Base-by-base conservation (phyloP, 768 basidiomycete genomes). In the Suillus paluster region DNA sequence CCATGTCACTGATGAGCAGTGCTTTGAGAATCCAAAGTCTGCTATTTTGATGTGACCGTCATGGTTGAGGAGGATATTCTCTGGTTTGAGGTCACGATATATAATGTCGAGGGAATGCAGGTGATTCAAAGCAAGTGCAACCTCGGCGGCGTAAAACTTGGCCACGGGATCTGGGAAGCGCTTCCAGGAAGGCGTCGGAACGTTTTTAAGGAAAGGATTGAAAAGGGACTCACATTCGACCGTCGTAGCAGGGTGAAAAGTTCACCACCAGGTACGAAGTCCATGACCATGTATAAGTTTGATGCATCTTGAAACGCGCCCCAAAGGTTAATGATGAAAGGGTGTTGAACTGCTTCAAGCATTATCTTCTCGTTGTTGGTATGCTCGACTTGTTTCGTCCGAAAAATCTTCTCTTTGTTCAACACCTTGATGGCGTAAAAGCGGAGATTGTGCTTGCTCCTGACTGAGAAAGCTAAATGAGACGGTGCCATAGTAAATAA, bases 261-360 rank as follows among this genome's bases (percentile, higher is more conserved):
- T 74, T 99, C 97, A 17, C 97, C 97, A 9, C 97, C 97, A 5
- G 95, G 93, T 3, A 94, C 94, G 75, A 93, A 98, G 79, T 90
- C 96, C 87, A 99, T 92, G 59, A 99, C 91, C 94, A 99, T 97
- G 81, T 98, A 99, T 15, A 99, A 83, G 74, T 98, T 99, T 21
- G 90, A 77, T 38, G 86, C 75, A 70, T 99, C 97, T 71, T 99
- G 97, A 73, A 96, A 96, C 4, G 89, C 86, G 38, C 96, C 96
- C 95, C 95, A 98, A 5, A 98, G 86, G 73, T 96, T 98, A 79
- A 98, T 87, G 68, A 98, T 92, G 77, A 98, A 94, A 2, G 95
- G 90, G 73, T 98, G 94, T 61, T 94, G 88, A 5, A 97, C 90
- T 25, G 84, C 83, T 53, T 88, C 85, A 41, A 99, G 86, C 77